Evolutionary conservation across 768 basidiomycete species (phyloP).

Genomic region (Boletales sp.): DNA sequence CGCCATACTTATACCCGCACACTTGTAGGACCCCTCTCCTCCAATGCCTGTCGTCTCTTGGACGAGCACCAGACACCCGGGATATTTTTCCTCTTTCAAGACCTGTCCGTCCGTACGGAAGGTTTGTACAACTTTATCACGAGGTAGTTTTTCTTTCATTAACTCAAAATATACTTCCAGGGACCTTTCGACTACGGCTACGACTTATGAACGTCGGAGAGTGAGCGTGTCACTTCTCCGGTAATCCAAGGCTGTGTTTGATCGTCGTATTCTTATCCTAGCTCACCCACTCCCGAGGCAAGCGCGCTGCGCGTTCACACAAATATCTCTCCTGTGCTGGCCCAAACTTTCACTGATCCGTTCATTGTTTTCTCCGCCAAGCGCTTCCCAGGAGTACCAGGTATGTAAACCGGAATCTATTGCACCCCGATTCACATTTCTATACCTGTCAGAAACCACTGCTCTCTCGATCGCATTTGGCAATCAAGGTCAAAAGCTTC

Average conservation of each 20-base stretch:
- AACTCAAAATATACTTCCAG: conserved; percentile 38
- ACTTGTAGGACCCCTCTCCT: conserved; percentile 83
- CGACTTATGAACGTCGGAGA: conserved; percentile 87
- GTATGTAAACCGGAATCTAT: conserved; percentile 39
- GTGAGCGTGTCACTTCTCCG: conserved; percentile 51
- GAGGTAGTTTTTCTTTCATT: conserved; percentile 9
- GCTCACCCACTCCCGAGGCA: conserved; percentile 69
- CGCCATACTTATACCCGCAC: conserved; percentile 80
- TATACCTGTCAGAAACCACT: conserved; percentile 63
- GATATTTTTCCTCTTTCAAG: conserved; percentile 94
- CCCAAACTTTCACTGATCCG: conserved; percentile 77
- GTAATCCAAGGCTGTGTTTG: conserved; percentile 16
- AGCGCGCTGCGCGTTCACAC: conserved; percentile 65
- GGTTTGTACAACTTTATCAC: conserved; percentile 45
- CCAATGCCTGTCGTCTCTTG: conserved; percentile 78
- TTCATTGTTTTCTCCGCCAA: conserved; percentile 92
- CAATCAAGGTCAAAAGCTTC: conserved; percentile 87
- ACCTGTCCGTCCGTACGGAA: conserved; percentile 91
- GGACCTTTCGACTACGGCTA: conserved; percentile 81
- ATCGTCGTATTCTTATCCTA: conserved; percentile 31
- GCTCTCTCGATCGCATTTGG: conserved; percentile 85
- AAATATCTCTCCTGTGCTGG: conserved; percentile 70
- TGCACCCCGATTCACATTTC: conserved; percentile 15
- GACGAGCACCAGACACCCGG: conserved; percentile 86
- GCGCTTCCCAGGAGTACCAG: conserved; percentile 91